Percentiles rank a stretch among this genome's conserved stretches.
Conservation (phyloP, 2,329 filamentous ascomycete species). For the Sclerotinia spermophila region DNA sequence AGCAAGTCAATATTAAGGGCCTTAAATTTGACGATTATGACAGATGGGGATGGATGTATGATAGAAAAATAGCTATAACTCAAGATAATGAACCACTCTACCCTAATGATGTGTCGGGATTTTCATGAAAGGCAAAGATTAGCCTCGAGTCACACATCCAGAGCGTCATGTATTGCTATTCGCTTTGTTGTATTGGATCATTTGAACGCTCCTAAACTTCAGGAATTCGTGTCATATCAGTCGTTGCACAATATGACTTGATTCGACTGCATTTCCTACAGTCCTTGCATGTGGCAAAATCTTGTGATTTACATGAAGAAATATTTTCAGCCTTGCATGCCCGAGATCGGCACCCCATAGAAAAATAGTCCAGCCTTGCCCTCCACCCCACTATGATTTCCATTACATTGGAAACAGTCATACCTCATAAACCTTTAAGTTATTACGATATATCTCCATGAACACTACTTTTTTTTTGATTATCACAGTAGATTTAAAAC, state of each 20-base stretch:
- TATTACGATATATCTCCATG: background rate
- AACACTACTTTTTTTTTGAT: background rate
- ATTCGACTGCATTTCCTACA: background rate
- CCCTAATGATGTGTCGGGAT: background rate
- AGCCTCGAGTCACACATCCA: background rate
- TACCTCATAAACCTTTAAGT: background rate
- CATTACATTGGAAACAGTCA: background rate
- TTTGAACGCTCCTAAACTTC: background rate
- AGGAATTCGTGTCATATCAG: background rate
- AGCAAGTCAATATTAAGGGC: slow-evolving; percentile 44
- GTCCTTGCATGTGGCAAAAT: background rate
- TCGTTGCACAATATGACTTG: background rate
- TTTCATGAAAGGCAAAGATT: background rate
- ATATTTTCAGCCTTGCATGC: slow-evolving; percentile 12
- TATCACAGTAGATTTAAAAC: background rate
- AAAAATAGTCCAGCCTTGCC: slow-evolving; percentile 13
- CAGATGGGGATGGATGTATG: slow-evolving; percentile 5
- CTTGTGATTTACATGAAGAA: background rate
- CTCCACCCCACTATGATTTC: slow-evolving; percentile 3
- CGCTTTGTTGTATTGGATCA: background rate
- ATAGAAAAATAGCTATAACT: slow-evolving; percentile 3
- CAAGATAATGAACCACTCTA: slow-evolving; percentile 6
- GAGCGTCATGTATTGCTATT: background rate
- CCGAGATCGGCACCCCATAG: slow-evolving; percentile 10
- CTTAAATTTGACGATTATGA: background rate